Percentiles rank a stretch among this genome's conserved stretches.
Conservation (phyloP, 768 basidiomycete species). For the Boletus subparvulus region DNA sequence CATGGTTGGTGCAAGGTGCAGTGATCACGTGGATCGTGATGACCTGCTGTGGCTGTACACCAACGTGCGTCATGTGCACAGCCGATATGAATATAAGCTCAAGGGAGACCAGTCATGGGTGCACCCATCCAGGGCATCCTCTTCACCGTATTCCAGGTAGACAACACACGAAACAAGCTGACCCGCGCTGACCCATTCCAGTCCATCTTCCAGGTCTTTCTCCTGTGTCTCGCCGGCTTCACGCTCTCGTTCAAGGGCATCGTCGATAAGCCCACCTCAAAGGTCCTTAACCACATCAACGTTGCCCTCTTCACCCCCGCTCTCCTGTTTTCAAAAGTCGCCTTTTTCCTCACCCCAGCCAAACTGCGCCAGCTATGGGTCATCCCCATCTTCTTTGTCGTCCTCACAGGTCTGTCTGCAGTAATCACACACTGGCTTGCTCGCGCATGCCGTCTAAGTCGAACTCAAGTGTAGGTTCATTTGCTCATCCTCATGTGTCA, state of each 20-base stretch:
- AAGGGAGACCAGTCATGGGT: background rate
- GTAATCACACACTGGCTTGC: slow-evolving; percentile 63
- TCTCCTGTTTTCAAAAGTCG: slow-evolving; percentile 91
- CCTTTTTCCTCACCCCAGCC: slow-evolving; percentile 76
- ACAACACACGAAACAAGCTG: too few relatives aligned
- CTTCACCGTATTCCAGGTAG: slow-evolving; percentile 33
- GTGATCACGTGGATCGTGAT: too few relatives aligned
- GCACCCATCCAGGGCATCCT: slow-evolving; percentile 18
- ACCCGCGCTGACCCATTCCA: slow-evolving; percentile 26
- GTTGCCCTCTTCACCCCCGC: slow-evolving; percentile 88
- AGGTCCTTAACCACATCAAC: slow-evolving; percentile 82
- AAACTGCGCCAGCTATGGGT: slow-evolving; percentile 84
- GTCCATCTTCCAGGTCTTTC: slow-evolving; percentile 88
- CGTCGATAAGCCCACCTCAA: slow-evolving; percentile 86
- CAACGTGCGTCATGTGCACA: too few relatives aligned
- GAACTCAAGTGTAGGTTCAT: slow-evolving; percentile 67
- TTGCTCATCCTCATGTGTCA: background rate
- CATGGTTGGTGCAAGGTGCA: slow-evolving; percentile 14
- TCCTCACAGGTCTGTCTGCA: slow-evolving; percentile 75
- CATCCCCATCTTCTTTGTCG: slow-evolving; percentile 79
- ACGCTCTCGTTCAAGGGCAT: slow-evolving; percentile 76
- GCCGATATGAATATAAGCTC: too few relatives aligned
- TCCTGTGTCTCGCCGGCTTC: slow-evolving; percentile 83
- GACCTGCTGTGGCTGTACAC: too few relatives aligned
- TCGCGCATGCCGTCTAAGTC: slow-evolving; percentile 61